Evolutionary conservation across 148 eudicot species (phyloP).

Genomic region (Gaultheria prostrata): DNA sequence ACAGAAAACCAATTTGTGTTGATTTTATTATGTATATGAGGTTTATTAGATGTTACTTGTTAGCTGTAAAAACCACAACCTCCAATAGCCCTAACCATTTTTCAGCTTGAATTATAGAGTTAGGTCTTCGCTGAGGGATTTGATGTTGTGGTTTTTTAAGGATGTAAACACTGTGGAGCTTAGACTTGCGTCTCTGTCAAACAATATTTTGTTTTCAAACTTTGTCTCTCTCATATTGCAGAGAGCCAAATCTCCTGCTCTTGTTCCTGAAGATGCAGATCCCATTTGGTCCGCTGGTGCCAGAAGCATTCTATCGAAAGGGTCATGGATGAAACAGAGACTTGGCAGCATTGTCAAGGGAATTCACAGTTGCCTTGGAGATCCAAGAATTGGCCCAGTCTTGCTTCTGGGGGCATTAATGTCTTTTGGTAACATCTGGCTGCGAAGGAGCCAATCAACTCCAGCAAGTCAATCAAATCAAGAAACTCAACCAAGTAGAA

Average conservation of each 20-base stretch:
- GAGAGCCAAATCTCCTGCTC: constrained; percentile 76
- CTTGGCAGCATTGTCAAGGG: constrained; percentile 29
- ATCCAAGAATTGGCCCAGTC: constrained; percentile 80
- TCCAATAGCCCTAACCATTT: not conserved
- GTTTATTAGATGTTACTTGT: not conserved
- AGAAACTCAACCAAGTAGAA: constrained; percentile 32
- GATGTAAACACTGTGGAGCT: not conserved
- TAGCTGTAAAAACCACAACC: not conserved
- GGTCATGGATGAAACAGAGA: constrained; percentile 47
- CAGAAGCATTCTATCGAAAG: constrained; percentile 49
- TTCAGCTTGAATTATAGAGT: not conserved
- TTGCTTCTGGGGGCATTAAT: constrained; percentile 81
- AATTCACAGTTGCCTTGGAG: constrained; percentile 37
- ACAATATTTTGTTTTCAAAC: constrained; percentile 6
- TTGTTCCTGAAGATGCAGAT: constrained; percentile 70
- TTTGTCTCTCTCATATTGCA: constrained; percentile 28
- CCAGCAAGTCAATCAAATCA: constrained; percentile 32
- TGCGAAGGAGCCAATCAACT: constrained; percentile 52
- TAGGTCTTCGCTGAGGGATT: not conserved
- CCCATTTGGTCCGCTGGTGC: constrained; percentile 59
- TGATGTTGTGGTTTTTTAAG: not conserved
- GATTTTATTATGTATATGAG: not conserved
- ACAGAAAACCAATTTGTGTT: not conserved
- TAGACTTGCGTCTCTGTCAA: not conserved
- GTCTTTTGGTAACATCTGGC: constrained; percentile 75